Evolutionary conservation across 2,329 filamentous ascomycete genomes (phyloP).

Genomic region (Colletotrichum shisoi): DNA sequence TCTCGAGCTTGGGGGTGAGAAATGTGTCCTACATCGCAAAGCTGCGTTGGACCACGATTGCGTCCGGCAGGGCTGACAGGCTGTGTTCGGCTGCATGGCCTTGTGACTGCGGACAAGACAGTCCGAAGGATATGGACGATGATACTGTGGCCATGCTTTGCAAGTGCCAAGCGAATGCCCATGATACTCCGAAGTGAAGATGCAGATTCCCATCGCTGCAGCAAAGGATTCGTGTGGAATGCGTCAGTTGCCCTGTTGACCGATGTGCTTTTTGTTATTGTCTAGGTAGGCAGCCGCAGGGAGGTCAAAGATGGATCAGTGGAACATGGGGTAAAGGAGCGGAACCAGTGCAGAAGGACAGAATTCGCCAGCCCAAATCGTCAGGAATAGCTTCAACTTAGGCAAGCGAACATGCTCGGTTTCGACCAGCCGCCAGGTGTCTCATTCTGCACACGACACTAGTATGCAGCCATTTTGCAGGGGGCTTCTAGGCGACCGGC

Average conservation of each 20-base stretch:
- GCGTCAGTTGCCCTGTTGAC: neutral
- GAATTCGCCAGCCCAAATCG: neutral
- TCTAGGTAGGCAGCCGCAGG: neutral
- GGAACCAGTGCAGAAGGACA: neutral
- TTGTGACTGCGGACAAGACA: slow-evolving; percentile 24
- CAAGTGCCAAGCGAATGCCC: slow-evolving; percentile 8
- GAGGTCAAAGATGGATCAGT: neutral
- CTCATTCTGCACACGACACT: neutral
- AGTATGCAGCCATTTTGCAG: neutral
- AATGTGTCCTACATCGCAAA: slow-evolving; percentile 15
- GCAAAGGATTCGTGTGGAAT: neutral
- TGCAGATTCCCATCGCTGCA: neutral
- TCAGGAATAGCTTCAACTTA: slow-evolving; percentile 25
- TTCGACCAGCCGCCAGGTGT: neutral
- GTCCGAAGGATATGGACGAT: neutral
- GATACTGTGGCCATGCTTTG: slow-evolving; percentile 19
- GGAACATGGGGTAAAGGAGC: neutral
- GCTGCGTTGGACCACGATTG: slow-evolving; percentile 21
- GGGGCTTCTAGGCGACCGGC: neutral
- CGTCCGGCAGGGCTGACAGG: neutral
- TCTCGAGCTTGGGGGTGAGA: slow-evolving; percentile 3
- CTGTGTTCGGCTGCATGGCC: slow-evolving; percentile 15
- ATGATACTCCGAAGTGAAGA: neutral
- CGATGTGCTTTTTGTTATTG: neutral
- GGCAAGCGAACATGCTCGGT: neutral